A percentile compares a stretch with the other conserved stretches of the same genome.
Conservation (phyloP, 345 rosid species). For the Firmiana major region DNA sequence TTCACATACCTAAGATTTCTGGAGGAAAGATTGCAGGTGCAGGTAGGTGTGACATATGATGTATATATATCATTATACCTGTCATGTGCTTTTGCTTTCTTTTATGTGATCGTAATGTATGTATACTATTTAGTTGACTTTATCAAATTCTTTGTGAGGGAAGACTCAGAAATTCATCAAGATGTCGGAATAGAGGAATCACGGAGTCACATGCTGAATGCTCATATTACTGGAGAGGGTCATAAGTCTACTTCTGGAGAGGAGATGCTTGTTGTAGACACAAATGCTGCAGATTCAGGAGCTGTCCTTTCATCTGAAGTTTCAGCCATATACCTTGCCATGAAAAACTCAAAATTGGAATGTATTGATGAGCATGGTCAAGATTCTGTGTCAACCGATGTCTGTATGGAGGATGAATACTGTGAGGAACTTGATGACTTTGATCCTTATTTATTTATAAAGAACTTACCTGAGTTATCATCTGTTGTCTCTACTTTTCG, state of each 20-base stretch:
- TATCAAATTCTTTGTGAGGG: constrained; percentile 27
- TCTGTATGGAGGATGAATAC: constrained; percentile 66
- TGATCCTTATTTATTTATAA: constrained; percentile 88
- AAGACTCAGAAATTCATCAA: constrained; percentile 28
- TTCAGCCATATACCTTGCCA: constrained; percentile 91
- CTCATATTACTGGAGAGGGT: constrained; percentile 17
- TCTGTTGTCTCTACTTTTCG: constrained; percentile 89
- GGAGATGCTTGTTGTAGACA: constrained; percentile 37
- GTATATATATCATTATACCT: neutral
- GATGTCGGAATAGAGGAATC: constrained; percentile 22
- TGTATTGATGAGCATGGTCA: constrained; percentile 84
- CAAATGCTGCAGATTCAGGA: constrained; percentile 48
- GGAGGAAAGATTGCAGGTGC: constrained; percentile 34
- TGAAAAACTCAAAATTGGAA: constrained; percentile 94
- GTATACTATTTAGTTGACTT: constrained; percentile 27
- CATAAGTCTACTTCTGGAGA: constrained; percentile 25
- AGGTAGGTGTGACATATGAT: too few relatives aligned
- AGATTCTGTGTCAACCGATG: constrained; percentile 64
- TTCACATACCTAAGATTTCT: constrained; percentile 41
- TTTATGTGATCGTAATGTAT: neutral
- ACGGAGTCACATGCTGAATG: constrained; percentile 21
- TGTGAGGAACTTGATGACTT: constrained; percentile 82
- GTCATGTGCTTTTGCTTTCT: neutral
- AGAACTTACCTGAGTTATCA: constrained; percentile 83
- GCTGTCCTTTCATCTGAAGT: constrained; percentile 63